Conservation (phyloP, 1,284 basidiomycete species). For the Austroboletus novae-zelandiae region DNA sequence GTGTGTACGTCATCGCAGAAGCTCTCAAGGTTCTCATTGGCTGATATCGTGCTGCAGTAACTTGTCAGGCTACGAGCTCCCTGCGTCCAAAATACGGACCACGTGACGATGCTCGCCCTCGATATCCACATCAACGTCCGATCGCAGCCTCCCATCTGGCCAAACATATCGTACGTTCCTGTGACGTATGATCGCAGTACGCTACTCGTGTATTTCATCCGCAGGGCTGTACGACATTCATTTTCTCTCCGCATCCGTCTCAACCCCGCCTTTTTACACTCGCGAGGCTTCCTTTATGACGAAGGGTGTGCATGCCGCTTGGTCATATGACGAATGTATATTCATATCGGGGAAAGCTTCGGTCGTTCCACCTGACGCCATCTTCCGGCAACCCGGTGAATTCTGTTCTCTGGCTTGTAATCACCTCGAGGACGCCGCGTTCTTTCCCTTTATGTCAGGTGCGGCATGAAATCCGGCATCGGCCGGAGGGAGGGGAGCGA, state of each 20-base stretch:
- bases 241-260: constrained; percentile 26
- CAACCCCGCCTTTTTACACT: constrained; percentile 24
- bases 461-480: not conserved
- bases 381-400: constrained; percentile 8
- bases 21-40: not conserved
- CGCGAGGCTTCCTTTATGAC: constrained; percentile 18
- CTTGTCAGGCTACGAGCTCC: not conserved
- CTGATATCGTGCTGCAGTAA: not conserved
- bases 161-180: constrained; percentile 20
- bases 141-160: constrained; percentile 5
- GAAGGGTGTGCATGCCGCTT: constrained; percentile 3
- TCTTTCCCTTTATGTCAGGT: constrained; percentile 2
- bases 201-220: not conserved
- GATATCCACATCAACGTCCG: constrained; percentile 20
- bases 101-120: constrained; percentile 5
- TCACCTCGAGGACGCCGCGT: constrained; percentile 32
- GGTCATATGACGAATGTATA: constrained; percentile 6
- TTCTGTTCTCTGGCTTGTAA: constrained; percentile 21
- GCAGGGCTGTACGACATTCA: constrained; percentile 7
- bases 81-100: constrained; percentile 7
- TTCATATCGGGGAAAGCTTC: not conserved
- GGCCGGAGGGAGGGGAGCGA: not conserved
- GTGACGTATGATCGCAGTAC: constrained; percentile 24
- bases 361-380: constrained; percentile 9
- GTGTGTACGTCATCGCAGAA: not conserved